A percentile compares a stretch with the other conserved stretches of the same genome.
phyloP scores from a whole-genome alignment of 2,329 filamentous ascomycete species.

The Colletotrichum ledebouriae region DNA sequence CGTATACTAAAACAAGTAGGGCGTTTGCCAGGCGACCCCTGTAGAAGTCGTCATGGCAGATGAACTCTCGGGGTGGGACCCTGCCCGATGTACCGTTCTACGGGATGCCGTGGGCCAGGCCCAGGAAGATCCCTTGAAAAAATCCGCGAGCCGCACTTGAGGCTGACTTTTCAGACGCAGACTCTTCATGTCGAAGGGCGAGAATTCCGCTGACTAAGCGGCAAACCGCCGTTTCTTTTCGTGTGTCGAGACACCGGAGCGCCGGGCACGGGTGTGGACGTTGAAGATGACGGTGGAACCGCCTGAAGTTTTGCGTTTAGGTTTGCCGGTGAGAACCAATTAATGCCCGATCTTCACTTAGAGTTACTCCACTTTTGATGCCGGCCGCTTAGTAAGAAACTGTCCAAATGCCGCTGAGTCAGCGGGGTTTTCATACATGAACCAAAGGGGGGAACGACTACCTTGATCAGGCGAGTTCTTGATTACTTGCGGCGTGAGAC shows the following conservation, averaged over 20 bases:
- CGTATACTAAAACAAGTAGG: not conserved
- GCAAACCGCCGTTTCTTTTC: not conserved
- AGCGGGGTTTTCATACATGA: constrained; percentile 34
- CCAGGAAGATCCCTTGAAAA: constrained; percentile 13
- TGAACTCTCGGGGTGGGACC: constrained; percentile 20
- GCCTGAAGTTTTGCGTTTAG: constrained; percentile 18
- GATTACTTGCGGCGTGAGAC: constrained; percentile 11
- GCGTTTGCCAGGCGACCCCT: constrained; percentile 2
- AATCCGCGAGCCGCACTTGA: constrained; percentile 16
- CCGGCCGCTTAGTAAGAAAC: not conserved
- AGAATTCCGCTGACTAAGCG: constrained; percentile 25
- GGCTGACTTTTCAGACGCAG: not conserved
- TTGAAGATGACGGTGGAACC: constrained; percentile 14
- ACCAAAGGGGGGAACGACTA: constrained; percentile 31
- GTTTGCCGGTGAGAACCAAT: constrained; percentile 15
- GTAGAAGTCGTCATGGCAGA: constrained; percentile 9
- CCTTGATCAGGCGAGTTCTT: constrained; percentile 5
- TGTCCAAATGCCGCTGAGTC: constrained; percentile 6
- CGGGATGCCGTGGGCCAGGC: constrained; percentile 19
- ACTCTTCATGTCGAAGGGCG: not conserved
- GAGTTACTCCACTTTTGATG: not conserved
- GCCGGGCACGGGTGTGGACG: constrained; percentile 7
- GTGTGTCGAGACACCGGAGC: not conserved
- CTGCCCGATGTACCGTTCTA: constrained; percentile 23
- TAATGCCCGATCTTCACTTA: not conserved